Evolutionary conservation across 208 protist species (phyloP), one percentile per base, ranked within the genome.

Genomic region (Wallacemonas sp.): DNA sequence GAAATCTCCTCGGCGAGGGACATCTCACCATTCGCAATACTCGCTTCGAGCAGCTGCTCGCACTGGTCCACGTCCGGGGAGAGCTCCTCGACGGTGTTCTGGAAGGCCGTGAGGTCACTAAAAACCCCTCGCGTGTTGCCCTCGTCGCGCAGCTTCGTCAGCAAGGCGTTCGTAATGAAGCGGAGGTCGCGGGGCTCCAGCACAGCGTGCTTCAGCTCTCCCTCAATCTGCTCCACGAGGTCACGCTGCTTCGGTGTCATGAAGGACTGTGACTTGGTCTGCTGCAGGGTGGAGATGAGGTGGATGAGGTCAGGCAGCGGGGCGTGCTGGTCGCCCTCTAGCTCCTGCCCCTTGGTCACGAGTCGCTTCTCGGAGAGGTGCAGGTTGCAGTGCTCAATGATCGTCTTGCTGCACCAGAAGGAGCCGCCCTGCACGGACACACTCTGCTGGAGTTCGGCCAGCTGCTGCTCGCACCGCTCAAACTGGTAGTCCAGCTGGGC

Each of bases 331-430:
- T 79, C 68, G 1, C 29, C 50, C 28, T 61, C 61, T 8, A 65
- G 64, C 12, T 77, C 72, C 32, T 72, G 59, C 20, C 42, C 61
- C 18, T 74, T 70, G 18, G 52, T 63, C 33, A 84, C 66, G 18
- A 96, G 68, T 0, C 87, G 79, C 36, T 81, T 74, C 68, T 94
- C 87, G 29, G 76, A 84, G 64, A 97, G 71, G 61, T 92, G 77
- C 52, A 97, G 64, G 50, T 94, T 95, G 74, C 92, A 95, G 82
- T 97, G 89, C 61, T 93, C 76, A 57, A 92, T 92, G 36, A 96
- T 82, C 0, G 88, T 90, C 55, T 94, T 93, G 67, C 84, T 92
- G 61, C 75, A 87, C 91, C 91, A 96, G 73, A 89, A 96, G 46
- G 59, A 70, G 2, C 91, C 88, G 11, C 73, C 65, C 28, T 79